Evolutionary conservation across 2,329 filamentous ascomycete genomes (phyloP).

Genomic region (Trichocomaceae sp.): DNA sequence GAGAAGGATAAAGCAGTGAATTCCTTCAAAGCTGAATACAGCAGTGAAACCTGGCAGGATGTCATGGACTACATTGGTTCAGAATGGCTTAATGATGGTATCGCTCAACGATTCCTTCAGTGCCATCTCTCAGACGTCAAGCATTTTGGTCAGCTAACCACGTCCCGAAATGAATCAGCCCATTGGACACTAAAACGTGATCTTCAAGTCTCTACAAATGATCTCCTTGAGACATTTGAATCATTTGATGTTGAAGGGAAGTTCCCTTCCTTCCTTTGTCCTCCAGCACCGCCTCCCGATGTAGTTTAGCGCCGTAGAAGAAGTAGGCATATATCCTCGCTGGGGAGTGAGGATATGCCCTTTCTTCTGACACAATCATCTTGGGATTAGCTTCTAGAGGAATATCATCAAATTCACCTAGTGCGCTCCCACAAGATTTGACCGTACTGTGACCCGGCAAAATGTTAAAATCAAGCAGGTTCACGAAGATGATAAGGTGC

Average conservation of each 20-base stretch:
- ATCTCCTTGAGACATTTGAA: slow-evolving; percentile 1
- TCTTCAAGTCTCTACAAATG: slow-evolving; percentile 1
- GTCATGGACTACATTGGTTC: not conserved
- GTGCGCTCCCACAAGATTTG: too few species aligned
- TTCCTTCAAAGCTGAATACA: not conserved
- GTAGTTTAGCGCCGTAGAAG: too few species aligned
- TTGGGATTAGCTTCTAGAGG: too few species aligned
- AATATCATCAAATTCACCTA: too few species aligned
- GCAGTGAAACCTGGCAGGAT: not conserved
- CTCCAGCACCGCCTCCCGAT: too few species aligned
- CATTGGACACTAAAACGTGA: not conserved
- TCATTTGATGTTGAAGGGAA: too few species aligned
- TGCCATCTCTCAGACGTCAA: not conserved
- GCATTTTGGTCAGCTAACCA: slow-evolving; percentile 1
- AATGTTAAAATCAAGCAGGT: not conserved
- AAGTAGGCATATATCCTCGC: too few species aligned
- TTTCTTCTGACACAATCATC: too few species aligned
- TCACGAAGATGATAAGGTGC: not conserved
- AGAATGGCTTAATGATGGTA: not conserved
- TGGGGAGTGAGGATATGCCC: too few species aligned
- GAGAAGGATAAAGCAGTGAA: not conserved
- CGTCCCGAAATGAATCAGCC: not conserved
- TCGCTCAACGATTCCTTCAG: not conserved
- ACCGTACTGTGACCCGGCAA: not conserved
- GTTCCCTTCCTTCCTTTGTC: too few species aligned